Percentiles rank a stretch among this genome's conserved stretches.
phyloP scores from a whole-genome alignment of 441 rosid species.

The Populus tomentosa region DNA sequence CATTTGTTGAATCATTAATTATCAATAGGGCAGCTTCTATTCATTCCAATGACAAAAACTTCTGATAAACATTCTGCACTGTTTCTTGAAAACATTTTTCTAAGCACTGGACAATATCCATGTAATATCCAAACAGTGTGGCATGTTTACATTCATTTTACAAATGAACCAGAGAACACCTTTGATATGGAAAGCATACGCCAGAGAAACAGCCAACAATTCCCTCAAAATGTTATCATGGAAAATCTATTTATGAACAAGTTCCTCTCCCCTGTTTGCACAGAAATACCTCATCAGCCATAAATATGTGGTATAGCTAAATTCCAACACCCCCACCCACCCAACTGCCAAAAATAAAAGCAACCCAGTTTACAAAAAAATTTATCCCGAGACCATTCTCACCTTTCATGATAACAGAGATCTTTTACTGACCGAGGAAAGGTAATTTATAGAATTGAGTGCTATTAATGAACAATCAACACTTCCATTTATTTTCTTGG shows the following conservation, averaged over 20 bases:
- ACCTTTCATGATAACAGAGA: neutral
- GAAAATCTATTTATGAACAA: neutral
- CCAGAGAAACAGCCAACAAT: neutral
- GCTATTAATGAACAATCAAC: neutral
- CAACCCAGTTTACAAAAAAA: neutral
- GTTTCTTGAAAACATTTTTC: neutral
- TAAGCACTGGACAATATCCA: neutral
- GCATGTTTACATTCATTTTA: neutral
- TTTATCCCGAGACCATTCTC: neutral
- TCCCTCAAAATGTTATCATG: neutral
- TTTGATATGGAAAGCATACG: neutral
- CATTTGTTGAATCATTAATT: conserved; percentile 20
- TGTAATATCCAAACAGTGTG: neutral
- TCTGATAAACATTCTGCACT: neutral
- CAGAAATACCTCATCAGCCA: neutral
- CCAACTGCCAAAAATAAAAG: neutral
- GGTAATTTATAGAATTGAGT: neutral
- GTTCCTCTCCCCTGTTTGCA: neutral
- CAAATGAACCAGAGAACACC: neutral
- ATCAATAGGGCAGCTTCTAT: conserved; percentile 11
- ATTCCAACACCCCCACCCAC: neutral
- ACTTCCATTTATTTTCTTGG: neutral
- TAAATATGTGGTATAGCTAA: neutral
- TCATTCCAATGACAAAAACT: conserved; percentile 7
- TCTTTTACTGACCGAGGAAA: neutral